phyloP scores from a whole-genome alignment of 2,329 filamentous ascomycete species.

The Aspergillus pseudotamarii region DNA sequence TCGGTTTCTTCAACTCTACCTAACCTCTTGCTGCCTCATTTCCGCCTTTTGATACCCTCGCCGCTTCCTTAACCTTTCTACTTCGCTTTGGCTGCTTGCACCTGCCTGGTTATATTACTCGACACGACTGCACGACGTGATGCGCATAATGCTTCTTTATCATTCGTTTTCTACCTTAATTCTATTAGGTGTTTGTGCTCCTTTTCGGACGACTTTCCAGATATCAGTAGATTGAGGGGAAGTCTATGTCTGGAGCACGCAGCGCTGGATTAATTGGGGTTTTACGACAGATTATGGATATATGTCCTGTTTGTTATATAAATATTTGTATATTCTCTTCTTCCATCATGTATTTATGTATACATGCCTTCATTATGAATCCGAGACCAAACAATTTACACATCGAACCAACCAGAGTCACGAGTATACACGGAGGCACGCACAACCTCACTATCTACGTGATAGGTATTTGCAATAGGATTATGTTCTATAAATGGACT shows the following conservation, averaged over 20 bases:
- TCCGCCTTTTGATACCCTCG: slow-evolving; percentile 11
- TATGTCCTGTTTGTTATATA: slow-evolving; percentile 15
- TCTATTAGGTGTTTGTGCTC: neutral
- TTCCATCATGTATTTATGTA: slow-evolving; percentile 18
- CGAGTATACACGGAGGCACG: neutral
- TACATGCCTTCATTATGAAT: slow-evolving; percentile 14
- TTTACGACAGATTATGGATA: slow-evolving; percentile 24
- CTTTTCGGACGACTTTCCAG: neutral
- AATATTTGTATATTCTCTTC: slow-evolving; percentile 4
- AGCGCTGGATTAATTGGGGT: slow-evolving; percentile 16
- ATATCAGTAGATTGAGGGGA: slow-evolving; percentile 3
- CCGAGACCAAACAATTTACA: neutral
- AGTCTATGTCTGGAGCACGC: slow-evolving; percentile 12
- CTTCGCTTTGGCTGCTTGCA: slow-evolving; percentile 18
- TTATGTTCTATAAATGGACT: neutral
- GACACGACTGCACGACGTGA: slow-evolving; percentile 37
- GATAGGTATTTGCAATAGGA: neutral
- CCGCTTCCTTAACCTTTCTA: slow-evolving; percentile 12
- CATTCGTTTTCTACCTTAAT: slow-evolving; percentile 10
- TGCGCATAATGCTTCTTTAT: slow-evolving; percentile 32
- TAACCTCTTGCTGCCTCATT: slow-evolving; percentile 10
- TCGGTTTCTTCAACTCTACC: slow-evolving; percentile 13
- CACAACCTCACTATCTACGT: neutral
- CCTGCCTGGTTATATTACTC: slow-evolving; percentile 26
- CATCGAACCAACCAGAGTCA: neutral